Conservation (phyloP, 139 green algal species). For the Micromonas commoda region DNA sequence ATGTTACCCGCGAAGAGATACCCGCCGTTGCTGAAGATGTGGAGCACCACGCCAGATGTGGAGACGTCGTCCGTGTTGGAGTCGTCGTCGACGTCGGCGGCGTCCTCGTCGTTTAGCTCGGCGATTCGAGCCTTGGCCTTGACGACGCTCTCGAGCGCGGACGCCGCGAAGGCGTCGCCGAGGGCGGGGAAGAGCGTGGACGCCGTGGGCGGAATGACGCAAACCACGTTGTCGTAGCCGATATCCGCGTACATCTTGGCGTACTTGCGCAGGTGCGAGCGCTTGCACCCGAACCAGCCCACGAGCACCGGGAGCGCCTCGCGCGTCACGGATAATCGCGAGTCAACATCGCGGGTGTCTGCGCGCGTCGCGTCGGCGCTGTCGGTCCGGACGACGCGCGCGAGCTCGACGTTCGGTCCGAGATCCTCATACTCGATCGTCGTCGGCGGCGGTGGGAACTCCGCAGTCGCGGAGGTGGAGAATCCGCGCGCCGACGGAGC, state of each 20-base stretch:
- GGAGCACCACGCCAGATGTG: background rate
- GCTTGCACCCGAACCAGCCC: slow-evolving; percentile 17
- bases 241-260: background rate
- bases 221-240: background rate
- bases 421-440: background rate
- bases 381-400: background rate
- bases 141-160: background rate
- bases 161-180: background rate
- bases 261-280: slow-evolving; percentile 7
- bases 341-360: background rate
- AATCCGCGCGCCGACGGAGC: too few relatives aligned
- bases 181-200: background rate
- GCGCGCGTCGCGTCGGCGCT: background rate
- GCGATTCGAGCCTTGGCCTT: background rate
- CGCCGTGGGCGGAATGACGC: background rate
- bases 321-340: too few relatives aligned
- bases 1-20: slow-evolving; percentile 17
- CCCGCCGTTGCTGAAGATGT: slow-evolving; percentile 4
- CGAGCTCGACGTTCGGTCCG: background rate
- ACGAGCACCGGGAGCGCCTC: background rate
- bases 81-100: background rate
- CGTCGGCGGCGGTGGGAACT: too few relatives aligned
- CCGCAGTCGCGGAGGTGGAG: too few relatives aligned
- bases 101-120: background rate
- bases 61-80: background rate